Conservation (phyloP, 495 filamentous ascomycete genomes). For the Coniosporium apollinis region DNA sequence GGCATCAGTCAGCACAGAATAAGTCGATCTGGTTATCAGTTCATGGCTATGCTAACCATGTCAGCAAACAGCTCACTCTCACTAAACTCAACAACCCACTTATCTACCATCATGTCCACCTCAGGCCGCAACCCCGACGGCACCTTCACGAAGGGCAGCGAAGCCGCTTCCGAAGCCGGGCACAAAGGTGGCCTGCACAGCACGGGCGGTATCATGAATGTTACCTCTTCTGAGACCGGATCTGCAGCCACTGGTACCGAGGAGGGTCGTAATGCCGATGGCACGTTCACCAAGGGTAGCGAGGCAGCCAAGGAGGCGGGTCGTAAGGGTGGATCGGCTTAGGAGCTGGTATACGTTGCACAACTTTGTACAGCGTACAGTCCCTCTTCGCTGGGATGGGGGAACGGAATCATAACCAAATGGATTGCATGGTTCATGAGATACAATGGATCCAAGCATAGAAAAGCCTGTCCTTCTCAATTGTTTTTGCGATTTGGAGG, state of each 20-base stretch:
- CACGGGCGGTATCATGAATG: background rate
- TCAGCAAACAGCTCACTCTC: background rate
- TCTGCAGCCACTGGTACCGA: background rate
- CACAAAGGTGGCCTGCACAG: conserved; percentile 6
- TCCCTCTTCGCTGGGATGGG: no score
- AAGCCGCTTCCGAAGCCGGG: conserved; percentile 11
- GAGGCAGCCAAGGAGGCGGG: conserved; percentile 13
- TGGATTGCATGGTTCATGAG: no score
- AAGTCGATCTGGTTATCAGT: background rate
- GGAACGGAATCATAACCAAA: no score
- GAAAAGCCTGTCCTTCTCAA: no score
- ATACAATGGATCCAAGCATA: no score
- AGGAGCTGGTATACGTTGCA: background rate
- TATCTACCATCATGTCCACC: background rate
- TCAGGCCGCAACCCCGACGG: conserved; percentile 9
- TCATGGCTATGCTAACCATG: background rate
- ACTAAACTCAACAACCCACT: background rate
- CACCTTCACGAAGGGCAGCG: conserved; percentile 11
- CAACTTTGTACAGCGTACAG: no score
- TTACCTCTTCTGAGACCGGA: background rate
- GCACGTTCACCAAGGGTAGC: conserved; percentile 10
- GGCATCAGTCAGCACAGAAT: no score
- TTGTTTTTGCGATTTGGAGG: no score
- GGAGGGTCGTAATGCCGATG: conserved; percentile 7
- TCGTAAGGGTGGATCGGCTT: conserved; percentile 6